These are phyloP conservation scores for Flaveria brownii DNA, from an alignment of 129 eudicot genomes.

Conservation along the genomic window DNA sequence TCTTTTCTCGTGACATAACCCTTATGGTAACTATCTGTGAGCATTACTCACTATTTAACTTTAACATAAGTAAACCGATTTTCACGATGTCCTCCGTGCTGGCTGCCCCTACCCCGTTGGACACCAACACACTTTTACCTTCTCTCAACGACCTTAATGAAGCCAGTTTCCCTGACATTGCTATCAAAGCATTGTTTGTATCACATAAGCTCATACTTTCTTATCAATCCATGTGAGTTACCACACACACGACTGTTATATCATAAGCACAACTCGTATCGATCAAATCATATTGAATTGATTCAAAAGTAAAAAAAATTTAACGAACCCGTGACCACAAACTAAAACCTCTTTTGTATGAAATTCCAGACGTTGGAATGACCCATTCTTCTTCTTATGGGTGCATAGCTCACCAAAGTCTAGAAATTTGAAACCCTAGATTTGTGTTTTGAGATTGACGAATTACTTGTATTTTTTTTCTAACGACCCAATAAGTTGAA, in stretches of 20 bases:
- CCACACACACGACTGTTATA: conserved; percentile 53
- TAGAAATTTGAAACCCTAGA: conserved; percentile 24
- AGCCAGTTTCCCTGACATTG: conserved; percentile 59
- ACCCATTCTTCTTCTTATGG: conserved; percentile 43
- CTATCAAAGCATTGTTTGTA: conserved; percentile 65
- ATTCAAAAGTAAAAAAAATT: neutral
- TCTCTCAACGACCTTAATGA: conserved; percentile 46
- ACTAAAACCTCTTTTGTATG: neutral
- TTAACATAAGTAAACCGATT: too few relatives aligned
- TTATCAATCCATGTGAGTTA: conserved; percentile 51
- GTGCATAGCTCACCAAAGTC: conserved; percentile 1
- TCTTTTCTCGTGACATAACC: too few relatives aligned
- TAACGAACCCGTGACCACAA: neutral
- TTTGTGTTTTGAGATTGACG: neutral
- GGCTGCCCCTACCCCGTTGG: too few relatives aligned
- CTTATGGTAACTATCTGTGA: too few relatives aligned
- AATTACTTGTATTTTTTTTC: neutral
- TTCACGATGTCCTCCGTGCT: too few relatives aligned
- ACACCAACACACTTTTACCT: too few relatives aligned
- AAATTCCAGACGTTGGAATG: conserved; percentile 63
- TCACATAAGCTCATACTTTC: conserved; percentile 68
- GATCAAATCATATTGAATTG: neutral
- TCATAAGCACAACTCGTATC: neutral
- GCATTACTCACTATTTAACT: too few relatives aligned
- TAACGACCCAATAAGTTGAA: conserved; percentile 3